These are phyloP conservation scores for Croton laevigatus DNA, from an alignment of 441 rosid species.

Conservation along the genomic window DNA sequence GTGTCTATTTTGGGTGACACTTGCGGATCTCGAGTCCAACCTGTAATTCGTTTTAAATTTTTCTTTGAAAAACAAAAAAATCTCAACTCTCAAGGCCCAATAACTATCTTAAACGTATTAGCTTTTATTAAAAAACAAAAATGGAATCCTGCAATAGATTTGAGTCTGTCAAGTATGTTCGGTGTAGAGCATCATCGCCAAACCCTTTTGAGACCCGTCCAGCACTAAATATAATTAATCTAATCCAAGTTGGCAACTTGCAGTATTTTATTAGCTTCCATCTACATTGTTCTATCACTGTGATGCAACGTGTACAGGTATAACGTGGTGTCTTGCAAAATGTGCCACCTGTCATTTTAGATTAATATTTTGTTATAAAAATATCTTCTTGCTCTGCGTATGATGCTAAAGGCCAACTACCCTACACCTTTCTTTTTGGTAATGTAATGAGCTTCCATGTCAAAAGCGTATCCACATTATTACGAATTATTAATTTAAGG, in stretches of 20 bases:
- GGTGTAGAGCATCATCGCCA: neutral
- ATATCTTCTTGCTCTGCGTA: neutral
- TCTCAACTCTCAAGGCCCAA: neutral
- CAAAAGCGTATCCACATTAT: neutral
- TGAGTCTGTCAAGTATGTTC: constrained; percentile 6
- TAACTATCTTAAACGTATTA: neutral
- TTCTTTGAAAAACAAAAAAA: neutral
- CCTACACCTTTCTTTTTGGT: neutral
- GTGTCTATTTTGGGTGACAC: neutral
- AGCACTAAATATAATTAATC: neutral
- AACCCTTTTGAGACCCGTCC: neutral
- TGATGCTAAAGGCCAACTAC: constrained; percentile 4
- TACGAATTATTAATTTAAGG: neutral
- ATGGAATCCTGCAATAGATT: neutral
- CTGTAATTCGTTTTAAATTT: neutral
- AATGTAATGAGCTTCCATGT: neutral
- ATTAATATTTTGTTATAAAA: neutral
- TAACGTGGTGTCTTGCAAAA: constrained; percentile 4
- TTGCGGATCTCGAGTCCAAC: neutral
- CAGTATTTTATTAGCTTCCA: neutral
- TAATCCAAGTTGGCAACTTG: neutral
- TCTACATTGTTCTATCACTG: neutral
- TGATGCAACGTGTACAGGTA: neutral
- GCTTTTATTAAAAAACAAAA: no score
- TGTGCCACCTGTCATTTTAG: constrained; percentile 7